Conservation (phyloP, 371 early-diverging fungal genomes). For the Polyrhizophydium stewartii region DNA sequence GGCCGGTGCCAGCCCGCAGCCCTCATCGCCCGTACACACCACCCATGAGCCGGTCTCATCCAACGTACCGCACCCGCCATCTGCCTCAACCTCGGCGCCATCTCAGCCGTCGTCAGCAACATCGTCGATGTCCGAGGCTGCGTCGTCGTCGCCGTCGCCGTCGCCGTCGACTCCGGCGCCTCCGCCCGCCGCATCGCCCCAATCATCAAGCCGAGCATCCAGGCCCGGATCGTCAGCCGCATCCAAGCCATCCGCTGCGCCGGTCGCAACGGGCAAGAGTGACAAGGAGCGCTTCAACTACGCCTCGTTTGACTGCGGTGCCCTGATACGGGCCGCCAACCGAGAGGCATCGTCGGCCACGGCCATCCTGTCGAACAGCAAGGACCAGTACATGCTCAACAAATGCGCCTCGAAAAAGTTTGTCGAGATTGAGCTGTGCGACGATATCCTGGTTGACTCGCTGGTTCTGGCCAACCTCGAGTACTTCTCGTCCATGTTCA, state of each 20-base stretch:
- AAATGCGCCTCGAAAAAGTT: slow-evolving; percentile 70
- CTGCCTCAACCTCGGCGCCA: no score
- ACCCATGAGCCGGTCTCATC: no score
- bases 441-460: slow-evolving; percentile 87
- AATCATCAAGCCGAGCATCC: no score
- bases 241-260: not conserved
- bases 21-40: no score
- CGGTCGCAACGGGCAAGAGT: not conserved
- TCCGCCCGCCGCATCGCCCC: no score
- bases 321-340: slow-evolving; percentile 78
- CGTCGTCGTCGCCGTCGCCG: no score
- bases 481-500: slow-evolving; percentile 92
- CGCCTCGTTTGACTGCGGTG: slow-evolving; percentile 92
- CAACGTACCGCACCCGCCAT: no score
- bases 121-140: no score
- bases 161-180: no score
- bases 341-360: slow-evolving; percentile 76
- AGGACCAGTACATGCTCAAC: slow-evolving; percentile 93
- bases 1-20: no score
- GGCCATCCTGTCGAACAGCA: slow-evolving; percentile 80
- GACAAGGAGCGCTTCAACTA: slow-evolving; percentile 75
- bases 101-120: no score
- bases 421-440: slow-evolving; percentile 89
- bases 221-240: no score
- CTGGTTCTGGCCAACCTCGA: slow-evolving; percentile 91